Evolutionary conservation across 768 basidiomycete genomes (phyloP), one percentile per base, ranked within the genome.

Genomic region (Russula ochroleuca): DNA sequence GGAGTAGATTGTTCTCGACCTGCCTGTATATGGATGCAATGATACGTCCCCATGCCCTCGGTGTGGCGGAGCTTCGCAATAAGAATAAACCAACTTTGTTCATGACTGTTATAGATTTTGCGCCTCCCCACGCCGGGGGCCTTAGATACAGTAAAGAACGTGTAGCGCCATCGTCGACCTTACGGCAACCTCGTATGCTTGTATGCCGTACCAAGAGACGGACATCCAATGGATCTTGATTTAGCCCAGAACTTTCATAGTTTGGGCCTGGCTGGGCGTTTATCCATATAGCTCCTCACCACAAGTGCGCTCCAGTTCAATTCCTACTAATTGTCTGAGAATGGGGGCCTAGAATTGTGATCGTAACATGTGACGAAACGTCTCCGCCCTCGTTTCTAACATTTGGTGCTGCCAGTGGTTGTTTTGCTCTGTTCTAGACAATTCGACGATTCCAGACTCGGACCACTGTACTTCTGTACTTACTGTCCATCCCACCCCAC

Each of bases 201-300:
- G 43, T 45, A 21, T 45, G 43, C 10, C 40, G 9, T 41, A 15
- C 14, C 38, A 40, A 41, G 40, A 28, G 28, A 43, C 2, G 41
- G 41, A 43, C 43, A 43, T n/a, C 43, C 43, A 47, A 21, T 45
- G n/a, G 43, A 55, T 57, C 43, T 57, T 35, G 21, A 57, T 57
- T 35, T 10, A 41, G 15, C 15, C 15, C 15, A n/a, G 41, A 45
- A 9, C n/a, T 45, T n/a, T 45, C 43, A 45, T 45, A 4, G 41
- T 43, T 45, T 4, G 43, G 43, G 1, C 41, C 19, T 45, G 43
- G 8, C 19, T 21, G 43, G 43, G 56, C 56, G 56, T 41, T 45
- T 43, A n/a, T 31, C 3, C 17, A 6, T 5, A 37, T 8, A 15
- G 55, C 41, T 57, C 31, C 41, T 41, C 41, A 45, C 43, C 56